phyloP scores from a whole-genome alignment of 208 protist species.

The Crithidia brevicula region DNA sequence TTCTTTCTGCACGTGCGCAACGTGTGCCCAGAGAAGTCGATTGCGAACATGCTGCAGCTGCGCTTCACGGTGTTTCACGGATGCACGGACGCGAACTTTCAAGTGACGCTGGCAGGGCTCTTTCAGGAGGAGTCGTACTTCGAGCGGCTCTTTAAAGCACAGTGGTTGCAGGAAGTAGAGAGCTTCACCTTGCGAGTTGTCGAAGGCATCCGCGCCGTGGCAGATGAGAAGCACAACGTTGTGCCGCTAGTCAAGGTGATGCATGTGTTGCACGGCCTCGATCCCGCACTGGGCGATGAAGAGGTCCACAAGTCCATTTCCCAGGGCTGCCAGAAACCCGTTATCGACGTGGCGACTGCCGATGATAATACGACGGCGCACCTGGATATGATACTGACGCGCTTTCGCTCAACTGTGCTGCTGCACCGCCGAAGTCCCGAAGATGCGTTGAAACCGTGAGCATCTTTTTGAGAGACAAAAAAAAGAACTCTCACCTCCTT shows the following conservation, averaged over 20 bases:
- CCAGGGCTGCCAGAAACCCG: slow-evolving; percentile 56
- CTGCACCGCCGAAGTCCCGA: slow-evolving; percentile 54
- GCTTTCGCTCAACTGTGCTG: slow-evolving; percentile 71
- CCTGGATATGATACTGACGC: slow-evolving; percentile 52
- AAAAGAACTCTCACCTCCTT: no score
- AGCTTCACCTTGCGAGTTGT: slow-evolving; percentile 75
- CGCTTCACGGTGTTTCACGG: slow-evolving; percentile 57
- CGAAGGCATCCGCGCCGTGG: slow-evolving; percentile 58
- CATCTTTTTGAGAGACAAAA: neutral
- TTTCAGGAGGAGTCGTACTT: slow-evolving; percentile 64
- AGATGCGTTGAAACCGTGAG: slow-evolving; percentile 14
- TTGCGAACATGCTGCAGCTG: slow-evolving; percentile 74
- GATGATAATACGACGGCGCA: slow-evolving; percentile 45
- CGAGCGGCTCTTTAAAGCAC: slow-evolving; percentile 61
- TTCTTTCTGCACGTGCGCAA: slow-evolving; percentile 54
- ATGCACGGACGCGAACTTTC: neutral
- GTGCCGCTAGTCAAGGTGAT: slow-evolving; percentile 57
- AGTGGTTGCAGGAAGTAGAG: slow-evolving; percentile 77
- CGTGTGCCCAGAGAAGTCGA: slow-evolving; percentile 72
- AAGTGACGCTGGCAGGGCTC: slow-evolving; percentile 14
- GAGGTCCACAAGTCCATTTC: slow-evolving; percentile 56
- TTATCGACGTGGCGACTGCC: slow-evolving; percentile 65
- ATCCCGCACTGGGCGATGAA: slow-evolving; percentile 50
- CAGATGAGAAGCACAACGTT: slow-evolving; percentile 39
- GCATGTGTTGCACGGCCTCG: slow-evolving; percentile 42